A percentile compares a stretch with the other conserved stretches of the same genome.
Evolutionary conservation across 2,329 filamentous ascomycete genomes (phyloP).

Genomic region (Trematosphaeria pertusa): DNA sequence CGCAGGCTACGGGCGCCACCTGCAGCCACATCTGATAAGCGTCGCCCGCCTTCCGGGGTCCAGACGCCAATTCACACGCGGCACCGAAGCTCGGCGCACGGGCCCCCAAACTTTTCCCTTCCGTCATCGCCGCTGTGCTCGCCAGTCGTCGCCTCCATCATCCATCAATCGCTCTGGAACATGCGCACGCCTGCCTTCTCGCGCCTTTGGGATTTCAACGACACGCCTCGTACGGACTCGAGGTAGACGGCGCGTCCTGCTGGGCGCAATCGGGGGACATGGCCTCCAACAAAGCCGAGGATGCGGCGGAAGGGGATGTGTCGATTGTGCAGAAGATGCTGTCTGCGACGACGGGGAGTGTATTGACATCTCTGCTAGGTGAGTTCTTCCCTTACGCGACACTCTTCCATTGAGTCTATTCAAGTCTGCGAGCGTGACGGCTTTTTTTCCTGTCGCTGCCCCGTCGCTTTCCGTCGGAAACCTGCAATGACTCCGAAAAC

Average conservation of each 20-base stretch:
- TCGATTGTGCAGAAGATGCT: constrained; percentile 91
- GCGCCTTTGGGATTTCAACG: constrained; percentile 26
- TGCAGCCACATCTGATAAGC: constrained; percentile 40
- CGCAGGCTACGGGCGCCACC: constrained; percentile 14
- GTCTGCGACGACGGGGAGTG: constrained; percentile 87
- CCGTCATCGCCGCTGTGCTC: constrained; percentile 33
- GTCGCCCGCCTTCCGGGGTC: too few relatives aligned
- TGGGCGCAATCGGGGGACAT: constrained; percentile 24
- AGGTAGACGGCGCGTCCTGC: constrained; percentile 32
- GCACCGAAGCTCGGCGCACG: too few relatives aligned
- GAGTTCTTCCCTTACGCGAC: constrained; percentile 39
- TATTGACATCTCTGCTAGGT: constrained; percentile 90
- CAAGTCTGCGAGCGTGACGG: neutral
- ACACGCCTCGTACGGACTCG: constrained; percentile 35
- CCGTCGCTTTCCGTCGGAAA: constrained; percentile 6
- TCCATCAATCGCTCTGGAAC: constrained; percentile 21
- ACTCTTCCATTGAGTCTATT: neutral
- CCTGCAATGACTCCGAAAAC: too few relatives aligned
- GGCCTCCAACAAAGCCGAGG: constrained; percentile 47
- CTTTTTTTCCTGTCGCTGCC: constrained; percentile 8
- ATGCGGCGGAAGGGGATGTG: constrained; percentile 65
- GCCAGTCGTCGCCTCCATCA: too few relatives aligned
- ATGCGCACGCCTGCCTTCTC: constrained; percentile 37
- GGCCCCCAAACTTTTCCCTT: constrained; percentile 11
- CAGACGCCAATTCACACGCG: too few relatives aligned